These are phyloP conservation scores for Amanita fuliginea DNA, from an alignment of 768 basidiomycete genomes.

Conservation along the genomic window DNA sequence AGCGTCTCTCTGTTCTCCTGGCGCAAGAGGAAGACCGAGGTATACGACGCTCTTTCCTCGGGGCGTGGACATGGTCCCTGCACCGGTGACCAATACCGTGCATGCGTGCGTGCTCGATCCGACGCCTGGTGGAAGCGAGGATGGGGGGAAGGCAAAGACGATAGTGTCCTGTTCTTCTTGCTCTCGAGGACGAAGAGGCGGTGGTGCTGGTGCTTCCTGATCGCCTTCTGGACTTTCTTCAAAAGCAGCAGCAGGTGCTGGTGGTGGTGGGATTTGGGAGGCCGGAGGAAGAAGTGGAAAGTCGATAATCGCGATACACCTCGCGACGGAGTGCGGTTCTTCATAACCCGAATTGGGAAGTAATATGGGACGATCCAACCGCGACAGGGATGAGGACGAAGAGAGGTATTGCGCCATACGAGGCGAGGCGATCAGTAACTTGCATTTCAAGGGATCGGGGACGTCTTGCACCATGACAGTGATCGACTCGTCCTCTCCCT, in stretches of 20 bases:
- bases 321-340: conserved; percentile 21
- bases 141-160: conserved; percentile 68
- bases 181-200: conserved; percentile 1
- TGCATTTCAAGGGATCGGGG: conserved; percentile 43
- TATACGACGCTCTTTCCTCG: conserved; percentile 63
- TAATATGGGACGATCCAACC: conserved; percentile 9
- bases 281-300: conserved; percentile 16
- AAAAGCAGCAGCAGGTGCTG: too few relatives aligned
- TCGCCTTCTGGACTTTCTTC: background rate
- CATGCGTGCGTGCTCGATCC: conserved; percentile 40
- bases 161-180: conserved; percentile 42
- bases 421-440: conserved; percentile 42
- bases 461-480: conserved; percentile 46
- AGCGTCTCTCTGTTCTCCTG: conserved; percentile 15
- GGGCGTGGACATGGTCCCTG: conserved; percentile 66
- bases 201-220: background rate
- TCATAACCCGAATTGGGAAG: conserved; percentile 6
- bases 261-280: background rate
- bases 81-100: conserved; percentile 58
- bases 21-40: conserved; percentile 37
- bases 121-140: conserved; percentile 27
- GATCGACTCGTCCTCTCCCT: conserved; percentile 15
- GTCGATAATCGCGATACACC: conserved; percentile 42
- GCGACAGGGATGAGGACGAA: background rate
- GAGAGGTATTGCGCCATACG: conserved; percentile 21